Base-by-base conservation (phyloP, 768 basidiomycete genomes). In the Fibroporia radiculosa region DNA sequence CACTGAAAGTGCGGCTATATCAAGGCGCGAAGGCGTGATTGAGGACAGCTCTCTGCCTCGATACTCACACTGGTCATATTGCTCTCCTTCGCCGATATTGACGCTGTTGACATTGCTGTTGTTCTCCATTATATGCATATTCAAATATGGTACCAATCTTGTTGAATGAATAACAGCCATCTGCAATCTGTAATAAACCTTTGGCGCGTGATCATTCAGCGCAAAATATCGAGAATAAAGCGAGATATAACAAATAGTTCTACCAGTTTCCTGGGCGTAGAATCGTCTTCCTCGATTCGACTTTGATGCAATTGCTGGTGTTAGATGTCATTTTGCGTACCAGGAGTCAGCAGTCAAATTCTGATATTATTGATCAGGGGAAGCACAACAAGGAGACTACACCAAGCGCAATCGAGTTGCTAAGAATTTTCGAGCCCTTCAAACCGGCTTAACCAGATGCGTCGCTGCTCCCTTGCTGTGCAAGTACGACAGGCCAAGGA, bases 371-470 rank as follows among this genome's bases (percentile, higher is more conserved):
- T n/a, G n/a, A n/a, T n/a, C n/a, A n/a, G n/a, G n/a, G n/a, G n/a
- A n/a, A n/a, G n/a, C n/a, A n/a, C n/a, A n/a, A n/a, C n/a, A n/a
- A n/a, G n/a, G 82, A 82, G 73, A 79, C 87, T 22, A 87, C 77
- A 5, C 84, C 85, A 31, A 84, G 84, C 27, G 81, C 82, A 39
- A 88, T 64, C 37, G 84, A 66, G 52, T 89, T 89, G 56, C 82
- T 84, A 49, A 85, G 71, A 43, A 88, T 40, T 23, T 40, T 7
- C 82, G 81, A 85, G 38, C 82, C 80, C 8, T 76, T 72, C 32
- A 87, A 69, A 33, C 67, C 29, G 86, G 66, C 61, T 82, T 86
- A 22, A 84, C 86, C 27, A 89, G 70, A 57, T 88, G 85, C 4
- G 79, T 84, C 48, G 73, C 78, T 0, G 85, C 86, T 32, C 70